Conservation (phyloP, 768 basidiomycete genomes). For the Fibroporia radiculosa region DNA sequence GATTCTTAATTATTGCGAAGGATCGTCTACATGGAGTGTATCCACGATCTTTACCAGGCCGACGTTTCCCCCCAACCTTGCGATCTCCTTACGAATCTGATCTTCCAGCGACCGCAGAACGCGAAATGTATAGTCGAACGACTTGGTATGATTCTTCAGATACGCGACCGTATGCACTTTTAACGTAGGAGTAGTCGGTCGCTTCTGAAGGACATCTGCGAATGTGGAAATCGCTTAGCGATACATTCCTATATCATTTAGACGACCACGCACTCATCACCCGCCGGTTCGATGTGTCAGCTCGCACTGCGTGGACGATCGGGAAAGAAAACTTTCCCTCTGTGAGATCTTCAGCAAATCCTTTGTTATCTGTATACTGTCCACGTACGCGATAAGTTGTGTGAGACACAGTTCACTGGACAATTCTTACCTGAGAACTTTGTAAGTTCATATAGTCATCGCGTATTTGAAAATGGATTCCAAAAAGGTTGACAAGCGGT, state of each 20-base stretch:
- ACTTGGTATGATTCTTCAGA: slow-evolving; percentile 48
- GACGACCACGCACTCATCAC: slow-evolving; percentile 63
- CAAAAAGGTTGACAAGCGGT: slow-evolving; percentile 88
- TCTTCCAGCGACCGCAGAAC: slow-evolving; percentile 64
- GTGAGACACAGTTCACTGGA: background rate
- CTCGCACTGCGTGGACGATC: slow-evolving; percentile 81
- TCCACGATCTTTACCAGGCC: slow-evolving; percentile 52
- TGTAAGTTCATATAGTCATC: slow-evolving; percentile 97
- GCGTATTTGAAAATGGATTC: slow-evolving; percentile 94
- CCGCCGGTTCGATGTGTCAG: slow-evolving; percentile 68
- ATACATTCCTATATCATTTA: too few species aligned
- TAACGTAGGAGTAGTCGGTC: slow-evolving; percentile 71
- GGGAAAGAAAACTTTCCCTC: slow-evolving; percentile 99
- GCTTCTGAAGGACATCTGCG: slow-evolving; percentile 83
- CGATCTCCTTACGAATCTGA: slow-evolving; percentile 66
- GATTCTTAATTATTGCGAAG: background rate
- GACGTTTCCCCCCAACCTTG: slow-evolving; percentile 67
- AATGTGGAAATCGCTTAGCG: background rate
- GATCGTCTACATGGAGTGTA: slow-evolving; percentile 27
- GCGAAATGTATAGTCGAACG: slow-evolving; percentile 77
- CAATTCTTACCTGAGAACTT: slow-evolving; percentile 58
- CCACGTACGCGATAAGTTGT: background rate
- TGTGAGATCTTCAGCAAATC: slow-evolving; percentile 88
- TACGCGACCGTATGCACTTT: slow-evolving; percentile 64
- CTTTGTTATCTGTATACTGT: slow-evolving; percentile 79